A percentile compares a stretch with the other conserved stretches of the same genome.
Evolutionary conservation across 768 basidiomycete genomes (phyloP).

Genomic region (Kwoniella botswanensis): DNA sequence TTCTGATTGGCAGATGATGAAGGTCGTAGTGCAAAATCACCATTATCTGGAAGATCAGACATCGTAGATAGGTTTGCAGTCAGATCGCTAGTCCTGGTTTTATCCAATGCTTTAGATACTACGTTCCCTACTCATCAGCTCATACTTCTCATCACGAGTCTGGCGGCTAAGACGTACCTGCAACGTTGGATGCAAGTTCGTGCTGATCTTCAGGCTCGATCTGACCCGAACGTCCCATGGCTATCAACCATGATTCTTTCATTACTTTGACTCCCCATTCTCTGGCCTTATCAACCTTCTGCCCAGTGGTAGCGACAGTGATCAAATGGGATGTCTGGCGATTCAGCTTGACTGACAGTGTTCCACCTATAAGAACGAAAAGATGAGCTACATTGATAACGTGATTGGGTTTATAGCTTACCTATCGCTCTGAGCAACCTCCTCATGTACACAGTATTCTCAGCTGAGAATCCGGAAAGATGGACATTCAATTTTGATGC

Average conservation of each 20-base stretch:
- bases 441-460: conserved; percentile 70
- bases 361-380: conserved; percentile 52
- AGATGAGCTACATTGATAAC: background rate
- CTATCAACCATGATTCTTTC: conserved; percentile 70
- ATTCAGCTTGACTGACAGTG: conserved; percentile 63
- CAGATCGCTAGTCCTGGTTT: conserved; percentile 10
- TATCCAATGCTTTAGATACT: background rate
- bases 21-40: conserved; percentile 18
- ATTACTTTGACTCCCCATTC: conserved; percentile 82
- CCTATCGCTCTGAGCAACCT: conserved; percentile 73
- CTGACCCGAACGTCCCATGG: conserved; percentile 65
- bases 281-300: conserved; percentile 76
- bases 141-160: too few species aligned
- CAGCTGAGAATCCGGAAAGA: conserved; percentile 74
- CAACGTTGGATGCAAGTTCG: background rate
- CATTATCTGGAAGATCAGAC: conserved; percentile 25
- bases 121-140: background rate
- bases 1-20: conserved; percentile 8
- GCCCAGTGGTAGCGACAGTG: conserved; percentile 71
- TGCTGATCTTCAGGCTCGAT: conserved; percentile 34
- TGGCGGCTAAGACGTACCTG: background rate
- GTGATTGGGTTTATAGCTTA: conserved; percentile 58
- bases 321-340: conserved; percentile 74
- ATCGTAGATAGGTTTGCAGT: conserved; percentile 31
- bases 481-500: conserved; percentile 68